A percentile compares a stretch with the other conserved stretches of the same genome.
Evolutionary conservation across 306 rosid genomes (phyloP).

Genomic region (Citrullus amarus): DNA sequence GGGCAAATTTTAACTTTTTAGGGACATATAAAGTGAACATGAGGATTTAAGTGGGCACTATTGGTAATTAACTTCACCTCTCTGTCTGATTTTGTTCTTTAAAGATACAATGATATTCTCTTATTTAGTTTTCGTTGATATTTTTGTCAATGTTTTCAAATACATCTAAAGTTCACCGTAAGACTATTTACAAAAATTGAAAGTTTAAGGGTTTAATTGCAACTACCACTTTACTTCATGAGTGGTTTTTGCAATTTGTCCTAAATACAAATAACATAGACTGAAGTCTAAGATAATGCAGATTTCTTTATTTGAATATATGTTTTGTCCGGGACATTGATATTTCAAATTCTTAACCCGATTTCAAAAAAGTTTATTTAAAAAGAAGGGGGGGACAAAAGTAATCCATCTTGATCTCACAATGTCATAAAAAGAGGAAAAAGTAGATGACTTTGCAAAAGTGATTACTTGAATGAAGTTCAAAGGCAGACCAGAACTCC

Average conservation of each 20-base stretch:
- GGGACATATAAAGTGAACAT: constrained; percentile 11
- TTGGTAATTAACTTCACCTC: not conserved
- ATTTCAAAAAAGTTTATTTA: not conserved
- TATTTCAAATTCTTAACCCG: not conserved
- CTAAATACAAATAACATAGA: too few relatives aligned
- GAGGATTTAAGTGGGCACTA: not conserved
- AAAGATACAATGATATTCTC: not conserved
- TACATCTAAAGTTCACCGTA: not conserved
- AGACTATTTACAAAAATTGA: too few relatives aligned
- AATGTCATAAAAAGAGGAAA: constrained; percentile 24
- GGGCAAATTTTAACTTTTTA: constrained; percentile 17
- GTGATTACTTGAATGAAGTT: constrained; percentile 43
- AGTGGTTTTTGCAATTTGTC: too few relatives aligned
- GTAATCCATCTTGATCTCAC: constrained; percentile 9
- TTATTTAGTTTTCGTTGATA: not conserved
- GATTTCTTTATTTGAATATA: not conserved
- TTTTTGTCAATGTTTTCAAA: not conserved
- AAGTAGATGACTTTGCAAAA: constrained; percentile 42
- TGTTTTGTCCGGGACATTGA: not conserved
- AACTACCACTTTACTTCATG: too few relatives aligned
- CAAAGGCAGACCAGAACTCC: constrained; percentile 28
- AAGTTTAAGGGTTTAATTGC: too few relatives aligned
- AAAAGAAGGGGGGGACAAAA: not conserved
- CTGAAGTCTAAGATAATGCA: too few relatives aligned
- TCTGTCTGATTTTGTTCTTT: not conserved